A percentile compares a stretch with the other conserved stretches of the same genome.
These are phyloP conservation scores for Aspergillus affinis DNA, from an alignment of 495 filamentous ascomycete genomes.

Conservation along the genomic window DNA sequence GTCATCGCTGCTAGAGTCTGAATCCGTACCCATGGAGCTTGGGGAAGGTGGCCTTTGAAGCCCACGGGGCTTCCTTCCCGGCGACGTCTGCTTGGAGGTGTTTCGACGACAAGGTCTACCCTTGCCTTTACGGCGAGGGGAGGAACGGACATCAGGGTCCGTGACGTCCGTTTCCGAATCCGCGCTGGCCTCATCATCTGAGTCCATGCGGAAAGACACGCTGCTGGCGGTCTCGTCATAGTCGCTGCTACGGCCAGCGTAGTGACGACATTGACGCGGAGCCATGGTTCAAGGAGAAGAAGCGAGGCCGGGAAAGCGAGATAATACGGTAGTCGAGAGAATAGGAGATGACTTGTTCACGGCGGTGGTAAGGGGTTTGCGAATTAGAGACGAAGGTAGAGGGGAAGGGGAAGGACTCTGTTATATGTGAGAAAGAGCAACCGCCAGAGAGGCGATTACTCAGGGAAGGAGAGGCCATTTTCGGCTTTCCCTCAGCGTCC, in stretches of 20 bases:
- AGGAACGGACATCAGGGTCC: not conserved
- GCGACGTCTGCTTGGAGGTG: not conserved
- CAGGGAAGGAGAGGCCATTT: not conserved
- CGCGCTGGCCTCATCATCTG: not conserved
- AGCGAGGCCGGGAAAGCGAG: not conserved
- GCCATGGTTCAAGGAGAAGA: slow-evolving; percentile 1
- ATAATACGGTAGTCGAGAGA: not conserved
- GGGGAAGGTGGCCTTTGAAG: no score
- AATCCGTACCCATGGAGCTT: no score
- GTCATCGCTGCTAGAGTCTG: no score
- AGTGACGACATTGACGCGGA: not conserved
- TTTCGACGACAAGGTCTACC: not conserved
- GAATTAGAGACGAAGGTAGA: not conserved
- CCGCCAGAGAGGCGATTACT: not conserved
- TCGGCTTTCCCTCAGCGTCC: slow-evolving; percentile 2
- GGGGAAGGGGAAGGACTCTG: not conserved
- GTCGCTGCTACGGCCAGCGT: slow-evolving; percentile 4
- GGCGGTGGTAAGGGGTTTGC: not conserved
- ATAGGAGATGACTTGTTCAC: not conserved
- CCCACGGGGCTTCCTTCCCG: not conserved
- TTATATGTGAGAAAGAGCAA: not conserved
- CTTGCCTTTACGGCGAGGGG: slow-evolving; percentile 1
- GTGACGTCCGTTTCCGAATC: slow-evolving; percentile 1
- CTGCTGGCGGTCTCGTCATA: slow-evolving; percentile 1
- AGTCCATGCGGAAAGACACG: not conserved